Evolutionary conservation across 2,329 filamentous ascomycete species (phyloP).

Genomic region (Aureobasidium namibiae): DNA sequence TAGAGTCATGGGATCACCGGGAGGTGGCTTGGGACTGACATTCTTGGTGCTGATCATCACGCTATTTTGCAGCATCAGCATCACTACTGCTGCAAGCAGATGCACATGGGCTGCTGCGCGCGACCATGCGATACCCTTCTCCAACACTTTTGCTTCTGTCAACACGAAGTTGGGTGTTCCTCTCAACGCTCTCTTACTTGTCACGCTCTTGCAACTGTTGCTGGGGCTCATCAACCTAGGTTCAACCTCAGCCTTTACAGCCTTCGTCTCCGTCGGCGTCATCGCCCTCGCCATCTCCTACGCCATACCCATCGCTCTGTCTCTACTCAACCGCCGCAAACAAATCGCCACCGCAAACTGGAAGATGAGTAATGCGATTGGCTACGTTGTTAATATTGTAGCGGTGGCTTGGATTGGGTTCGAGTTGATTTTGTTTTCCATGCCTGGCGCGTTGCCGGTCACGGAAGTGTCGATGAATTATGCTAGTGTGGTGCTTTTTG

Average conservation of each 20-base stretch:
- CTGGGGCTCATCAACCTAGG: slow-evolving; percentile 44
- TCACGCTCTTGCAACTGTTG: slow-evolving; percentile 41
- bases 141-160: slow-evolving; percentile 30
- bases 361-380: slow-evolving; percentile 16
- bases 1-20: slow-evolving; percentile 41
- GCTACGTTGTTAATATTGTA: slow-evolving; percentile 19
- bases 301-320: slow-evolving; percentile 48
- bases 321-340: slow-evolving; percentile 34
- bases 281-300: slow-evolving; percentile 50
- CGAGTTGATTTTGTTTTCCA: slow-evolving; percentile 39
- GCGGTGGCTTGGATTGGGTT: slow-evolving; percentile 23
- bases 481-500: slow-evolving; percentile 60
- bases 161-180: slow-evolving; percentile 31
- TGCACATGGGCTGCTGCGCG: slow-evolving; percentile 40
- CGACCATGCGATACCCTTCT: slow-evolving; percentile 36
- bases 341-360: slow-evolving; percentile 18
- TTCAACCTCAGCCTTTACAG: slow-evolving; percentile 39
- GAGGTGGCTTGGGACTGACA: slow-evolving; percentile 39
- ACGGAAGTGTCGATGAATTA: slow-evolving; percentile 49
- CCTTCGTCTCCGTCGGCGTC: slow-evolving; percentile 47
- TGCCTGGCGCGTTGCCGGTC: slow-evolving; percentile 46
- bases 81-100: slow-evolving; percentile 41
- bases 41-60: slow-evolving; percentile 43
- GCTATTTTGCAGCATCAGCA: slow-evolving; percentile 47
- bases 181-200: slow-evolving; percentile 33